phyloP scores from a whole-genome alignment of 2,329 filamentous ascomycete genomes.

The Karstenula rhodostoma region DNA sequence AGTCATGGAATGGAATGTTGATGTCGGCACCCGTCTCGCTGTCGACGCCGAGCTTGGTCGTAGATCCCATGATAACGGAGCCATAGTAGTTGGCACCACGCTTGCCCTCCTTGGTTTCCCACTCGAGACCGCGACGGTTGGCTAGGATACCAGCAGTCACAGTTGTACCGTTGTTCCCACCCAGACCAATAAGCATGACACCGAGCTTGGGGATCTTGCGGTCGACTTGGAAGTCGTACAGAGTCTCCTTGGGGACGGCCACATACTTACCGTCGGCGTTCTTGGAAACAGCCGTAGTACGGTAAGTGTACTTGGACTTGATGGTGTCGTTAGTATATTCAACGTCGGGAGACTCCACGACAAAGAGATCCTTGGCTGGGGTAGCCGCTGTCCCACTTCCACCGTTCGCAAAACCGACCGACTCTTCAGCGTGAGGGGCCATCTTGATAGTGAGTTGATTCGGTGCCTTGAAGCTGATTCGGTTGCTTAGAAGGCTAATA shows the following conservation, averaged over 20 bases:
- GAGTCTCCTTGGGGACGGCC: slow-evolving; percentile 84
- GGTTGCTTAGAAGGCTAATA: slow-evolving; percentile 53
- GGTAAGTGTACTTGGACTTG: slow-evolving; percentile 94
- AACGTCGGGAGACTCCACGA: slow-evolving; percentile 91
- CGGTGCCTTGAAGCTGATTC: slow-evolving; percentile 42
- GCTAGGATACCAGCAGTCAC: slow-evolving; percentile 97
- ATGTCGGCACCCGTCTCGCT: slow-evolving; percentile 84
- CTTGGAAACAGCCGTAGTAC: slow-evolving; percentile 83
- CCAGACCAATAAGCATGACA: slow-evolving; percentile 97
- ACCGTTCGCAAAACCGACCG: slow-evolving; percentile 64
- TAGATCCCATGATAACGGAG: slow-evolving; percentile 95
- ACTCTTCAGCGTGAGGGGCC: slow-evolving; percentile 89
- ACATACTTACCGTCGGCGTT: slow-evolving; percentile 78
- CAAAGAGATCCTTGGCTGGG: slow-evolving; percentile 72
- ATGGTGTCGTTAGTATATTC: slow-evolving; percentile 88
- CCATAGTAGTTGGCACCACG: slow-evolving; percentile 96
- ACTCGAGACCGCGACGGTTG: slow-evolving; percentile 84
- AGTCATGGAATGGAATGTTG: slow-evolving; percentile 93
- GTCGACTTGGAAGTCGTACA: slow-evolving; percentile 97
- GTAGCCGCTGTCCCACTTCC: slow-evolving; percentile 52
- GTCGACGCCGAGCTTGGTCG: slow-evolving; percentile 93
- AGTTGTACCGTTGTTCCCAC: slow-evolving; percentile 97
- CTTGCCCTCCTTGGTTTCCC: slow-evolving; percentile 92
- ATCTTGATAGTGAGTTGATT: slow-evolving; percentile 63
- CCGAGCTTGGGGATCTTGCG: slow-evolving; percentile 92